phyloP scores from a whole-genome alignment of 768 basidiomycete species.

The Pulveroboletus sp. region DNA sequence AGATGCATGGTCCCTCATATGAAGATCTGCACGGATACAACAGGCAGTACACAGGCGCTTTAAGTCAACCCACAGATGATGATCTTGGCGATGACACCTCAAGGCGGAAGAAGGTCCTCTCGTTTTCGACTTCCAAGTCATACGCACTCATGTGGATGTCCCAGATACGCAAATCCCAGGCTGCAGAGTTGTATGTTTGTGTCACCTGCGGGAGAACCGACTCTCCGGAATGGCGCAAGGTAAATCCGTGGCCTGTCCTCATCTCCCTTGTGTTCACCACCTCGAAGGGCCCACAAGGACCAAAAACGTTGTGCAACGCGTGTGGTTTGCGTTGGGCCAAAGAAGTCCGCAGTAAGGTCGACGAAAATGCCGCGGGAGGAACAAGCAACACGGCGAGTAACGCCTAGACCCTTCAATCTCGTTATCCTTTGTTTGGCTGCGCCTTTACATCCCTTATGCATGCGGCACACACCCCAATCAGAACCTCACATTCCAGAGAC shows the following conservation, averaged over 20 bases:
- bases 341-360: constrained; percentile 45
- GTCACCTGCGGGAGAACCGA: constrained; percentile 91
- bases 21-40: constrained; percentile 20
- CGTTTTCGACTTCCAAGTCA: neutral
- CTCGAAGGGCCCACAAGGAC: constrained; percentile 80
- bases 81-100: constrained; percentile 48
- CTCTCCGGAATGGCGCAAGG: constrained; percentile 97
- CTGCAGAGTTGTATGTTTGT: constrained; percentile 75
- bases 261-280: constrained; percentile 8
- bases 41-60: constrained; percentile 14
- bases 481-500: constrained; percentile 4
- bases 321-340: constrained; percentile 96
- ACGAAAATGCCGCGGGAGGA: constrained; percentile 30
- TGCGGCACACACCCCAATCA: constrained; percentile 5
- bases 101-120: constrained; percentile 60
- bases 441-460: neutral
- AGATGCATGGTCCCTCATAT: constrained; percentile 10
- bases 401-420: constrained; percentile 8
- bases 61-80: constrained; percentile 30
- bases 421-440: neutral
- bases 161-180: constrained; percentile 38
- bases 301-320: constrained; percentile 97
- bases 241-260: constrained; percentile 14
- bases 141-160: neutral
- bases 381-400: constrained; percentile 18